Evolutionary conservation across 2,329 filamentous ascomycete genomes (phyloP), one percentile per base, ranked within the genome.

Genomic region (Beauveria caledonica): DNA sequence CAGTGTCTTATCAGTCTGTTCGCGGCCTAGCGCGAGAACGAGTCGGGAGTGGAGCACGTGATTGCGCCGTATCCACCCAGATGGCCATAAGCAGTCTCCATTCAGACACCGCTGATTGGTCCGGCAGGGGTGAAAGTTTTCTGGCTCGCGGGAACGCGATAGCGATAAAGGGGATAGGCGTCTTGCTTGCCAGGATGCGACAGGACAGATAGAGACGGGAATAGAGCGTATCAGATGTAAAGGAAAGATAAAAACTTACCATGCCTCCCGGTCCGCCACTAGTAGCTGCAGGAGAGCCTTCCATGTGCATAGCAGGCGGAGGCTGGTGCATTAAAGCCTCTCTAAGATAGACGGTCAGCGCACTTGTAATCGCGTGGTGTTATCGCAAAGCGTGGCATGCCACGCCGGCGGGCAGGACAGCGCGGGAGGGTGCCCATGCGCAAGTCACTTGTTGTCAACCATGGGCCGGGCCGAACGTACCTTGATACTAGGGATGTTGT

Each of bases 401-500:
- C 33, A 48, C 13, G n/a, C 11, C 6, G 36, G 27, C 36, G 6
- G 33, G 17, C 45, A 13, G 27, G 7, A 40, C 5, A 33, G 54
- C 27, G 21, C 29, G 21, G 29, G 40, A 23, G 19, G 11, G 27
- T 46, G 4, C 1, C 13, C 27, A 46, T 46, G 21, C 42, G n/a
- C 27, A 33, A 11, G 4, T 45, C 27, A n/a, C 53, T 8, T 56
- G 4, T 19, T 27, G n/a, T 10, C 23, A 33, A 9, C 6, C 8
- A 25, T 19, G 9, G 29, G 15, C 10, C 13, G 33, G 17, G 54
- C 19, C 27, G n/a, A 39, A 57, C 78, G 70, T 72, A 82, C 80
- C 77, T 78, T 64, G 75, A 63, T 64, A 80, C 79, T 48, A 77
- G 75, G 58, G 78, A 74, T 65, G 69, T 73, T 11, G 68, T 73